Base-by-base conservation (phyloP, 1,139 yeast species). In the Suhomyces kunorum region DNA sequence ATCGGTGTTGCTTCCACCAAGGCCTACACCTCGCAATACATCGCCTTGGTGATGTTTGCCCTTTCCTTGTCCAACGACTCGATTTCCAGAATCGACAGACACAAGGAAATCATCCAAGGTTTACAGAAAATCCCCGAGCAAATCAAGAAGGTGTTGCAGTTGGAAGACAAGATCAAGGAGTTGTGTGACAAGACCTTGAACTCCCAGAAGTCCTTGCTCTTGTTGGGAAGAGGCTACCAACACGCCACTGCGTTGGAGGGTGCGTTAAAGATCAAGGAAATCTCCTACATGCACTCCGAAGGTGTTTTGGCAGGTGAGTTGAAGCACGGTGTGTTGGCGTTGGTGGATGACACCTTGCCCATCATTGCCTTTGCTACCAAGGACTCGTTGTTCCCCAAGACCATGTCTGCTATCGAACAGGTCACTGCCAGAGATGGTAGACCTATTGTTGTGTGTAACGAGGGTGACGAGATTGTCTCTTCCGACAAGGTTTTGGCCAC, bases 1-100 rank as follows among this genome's bases (percentile, higher is more conserved):
- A 92, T 94, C 52, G 98, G 98, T 64, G 99, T 94, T 55, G 99
- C 98, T 9, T 89, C 98, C n/a, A 94, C 99, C 37, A 94, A 94
- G 71, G 98, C 98, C 19, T 94, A 94, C 71, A 92, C 99, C 13
- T 94, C 98, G 18, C 99, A 94, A 68, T 94, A 83, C 65, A 89
- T 94, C 67, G 98, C 98, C 1, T 76, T 94, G 54, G 97, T 92
- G 6, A 88, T 94, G 97, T 79, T 92, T 72, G 98, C 98, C 1
- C 78, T 94, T 45, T 88, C 94, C 15, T 77, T 94, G 52, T 86
- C 97, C 8, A 95, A 89, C 59, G 98, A 94, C 65, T 80, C 95
- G 42, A 79, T 89, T 40, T 85, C 96, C 30, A 81, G 78, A 68
- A 63, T 72, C 32, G 73, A 71, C 36, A 87, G 98, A 66, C 94